phyloP scores from a whole-genome alignment of 2,329 filamentous ascomycete genomes.

The Diaporthe velutina region DNA sequence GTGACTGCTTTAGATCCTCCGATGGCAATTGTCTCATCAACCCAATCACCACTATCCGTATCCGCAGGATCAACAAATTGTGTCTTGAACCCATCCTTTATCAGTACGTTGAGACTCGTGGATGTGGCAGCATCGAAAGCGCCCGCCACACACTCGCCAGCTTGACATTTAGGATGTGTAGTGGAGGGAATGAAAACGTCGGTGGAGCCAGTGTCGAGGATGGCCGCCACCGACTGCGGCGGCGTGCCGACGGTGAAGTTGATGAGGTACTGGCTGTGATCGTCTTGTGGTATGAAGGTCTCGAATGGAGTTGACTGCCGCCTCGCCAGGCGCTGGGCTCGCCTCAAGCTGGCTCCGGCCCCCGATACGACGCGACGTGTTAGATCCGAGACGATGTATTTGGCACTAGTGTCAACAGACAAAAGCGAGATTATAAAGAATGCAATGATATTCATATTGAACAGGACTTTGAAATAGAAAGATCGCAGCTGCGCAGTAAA shows the following conservation, averaged over 20 bases:
- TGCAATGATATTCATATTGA: not conserved
- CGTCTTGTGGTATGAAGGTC: not conserved
- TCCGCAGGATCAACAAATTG: constrained; percentile 7
- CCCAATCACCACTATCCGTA: not conserved
- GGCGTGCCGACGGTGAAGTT: constrained; percentile 28
- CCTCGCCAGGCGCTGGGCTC: not conserved
- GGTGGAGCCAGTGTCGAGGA: constrained; percentile 20
- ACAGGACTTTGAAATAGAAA: not conserved
- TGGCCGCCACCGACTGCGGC: constrained; percentile 1
- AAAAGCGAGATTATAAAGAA: not conserved
- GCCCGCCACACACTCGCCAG: constrained; percentile 1
- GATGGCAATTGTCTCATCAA: not conserved
- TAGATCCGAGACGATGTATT: not conserved
- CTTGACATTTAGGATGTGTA: not conserved
- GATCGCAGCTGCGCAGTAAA: not conserved
- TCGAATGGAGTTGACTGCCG: not conserved
- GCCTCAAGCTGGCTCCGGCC: not conserved
- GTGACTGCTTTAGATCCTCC: not conserved
- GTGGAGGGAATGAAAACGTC: constrained; percentile 23
- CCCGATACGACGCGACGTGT: not conserved
- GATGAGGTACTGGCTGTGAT: constrained; percentile 11
- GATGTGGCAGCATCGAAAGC: not conserved
- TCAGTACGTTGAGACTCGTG: not conserved
- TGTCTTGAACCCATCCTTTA: constrained; percentile 5
- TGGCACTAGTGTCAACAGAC: not conserved